phyloP scores from a whole-genome alignment of 2,329 filamentous ascomycete genomes.

The Fusarium chuoi region DNA sequence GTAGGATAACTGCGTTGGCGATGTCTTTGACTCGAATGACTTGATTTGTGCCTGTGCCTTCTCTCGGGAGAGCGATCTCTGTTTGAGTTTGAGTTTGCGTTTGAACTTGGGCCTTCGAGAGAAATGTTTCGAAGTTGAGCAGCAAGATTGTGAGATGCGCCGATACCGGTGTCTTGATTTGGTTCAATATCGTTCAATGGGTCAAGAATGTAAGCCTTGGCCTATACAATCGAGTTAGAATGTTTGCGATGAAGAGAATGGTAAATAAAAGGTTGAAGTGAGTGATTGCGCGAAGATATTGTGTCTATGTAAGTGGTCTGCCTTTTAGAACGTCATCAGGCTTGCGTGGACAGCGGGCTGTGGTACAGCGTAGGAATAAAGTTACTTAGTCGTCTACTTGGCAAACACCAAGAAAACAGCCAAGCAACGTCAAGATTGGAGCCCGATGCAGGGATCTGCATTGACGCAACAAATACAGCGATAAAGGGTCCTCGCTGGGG shows the following conservation, averaged over 20 bases:
- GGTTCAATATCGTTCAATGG: constrained; percentile 76
- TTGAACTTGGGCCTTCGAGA: constrained; percentile 24
- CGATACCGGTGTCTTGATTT: constrained; percentile 69
- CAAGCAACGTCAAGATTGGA: constrained; percentile 19
- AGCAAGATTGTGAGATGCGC: constrained; percentile 38
- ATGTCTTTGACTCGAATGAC: constrained; percentile 7
- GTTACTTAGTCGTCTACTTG: constrained; percentile 22
- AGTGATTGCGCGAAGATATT: background rate
- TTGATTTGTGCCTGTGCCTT: constrained; percentile 12
- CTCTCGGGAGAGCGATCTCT: constrained; percentile 4
- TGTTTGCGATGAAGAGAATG: background rate
- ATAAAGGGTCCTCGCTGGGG: constrained; percentile 34
- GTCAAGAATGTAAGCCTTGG: constrained; percentile 73
- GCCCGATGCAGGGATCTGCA: constrained; percentile 26
- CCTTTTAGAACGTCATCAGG: constrained; percentile 34
- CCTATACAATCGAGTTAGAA: constrained; percentile 55
- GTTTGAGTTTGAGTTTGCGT: constrained; percentile 12
- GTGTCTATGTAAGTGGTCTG: constrained; percentile 3
- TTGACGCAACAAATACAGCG: constrained; percentile 35
- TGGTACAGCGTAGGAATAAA: constrained; percentile 4
- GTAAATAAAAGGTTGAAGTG: background rate
- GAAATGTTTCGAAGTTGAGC: constrained; percentile 33
- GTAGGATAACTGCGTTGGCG: constrained; percentile 51
- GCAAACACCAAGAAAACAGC: constrained; percentile 30
- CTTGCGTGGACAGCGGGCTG: constrained; percentile 38